Conservation (phyloP, 2,329 filamentous ascomycete species). For the Geoglossum cookeanum region DNA sequence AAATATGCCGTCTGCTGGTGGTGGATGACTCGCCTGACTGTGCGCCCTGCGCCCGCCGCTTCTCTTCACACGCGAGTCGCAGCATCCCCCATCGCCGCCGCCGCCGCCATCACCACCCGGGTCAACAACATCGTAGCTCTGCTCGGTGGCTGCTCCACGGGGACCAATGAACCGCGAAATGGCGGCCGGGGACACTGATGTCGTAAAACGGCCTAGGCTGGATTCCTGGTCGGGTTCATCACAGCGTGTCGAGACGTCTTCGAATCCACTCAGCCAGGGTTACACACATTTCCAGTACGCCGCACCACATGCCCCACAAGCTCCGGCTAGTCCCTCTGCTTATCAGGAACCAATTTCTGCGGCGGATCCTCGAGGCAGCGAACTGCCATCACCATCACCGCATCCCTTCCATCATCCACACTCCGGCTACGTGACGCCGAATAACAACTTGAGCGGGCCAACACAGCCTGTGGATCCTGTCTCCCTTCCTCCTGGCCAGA, state of each 20-base stretch:
- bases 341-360: not conserved
- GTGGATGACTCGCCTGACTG: too few relatives aligned
- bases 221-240: slow-evolving; percentile 1
- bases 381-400: not conserved
- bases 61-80: too few relatives aligned
- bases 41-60: too few relatives aligned
- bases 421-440: not conserved
- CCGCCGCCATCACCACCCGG: too few relatives aligned
- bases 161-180: not conserved
- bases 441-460: not conserved
- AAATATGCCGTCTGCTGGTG: too few relatives aligned
- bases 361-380: not conserved
- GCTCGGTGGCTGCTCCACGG: too few relatives aligned
- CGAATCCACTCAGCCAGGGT: not conserved
- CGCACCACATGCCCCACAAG: not conserved
- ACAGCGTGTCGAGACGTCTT: not conserved
- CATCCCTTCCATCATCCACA: not conserved
- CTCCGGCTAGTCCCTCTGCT: not conserved
- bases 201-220: not conserved
- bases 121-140: too few relatives aligned
- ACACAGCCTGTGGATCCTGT: not conserved
- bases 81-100: too few relatives aligned
- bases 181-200: not conserved
- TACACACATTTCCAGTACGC: not conserved
- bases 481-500: not conserved